Evolutionary conservation across 225 moss, liverwort and hornwort species (phyloP).

Genomic region (Bryum argenteum): DNA sequence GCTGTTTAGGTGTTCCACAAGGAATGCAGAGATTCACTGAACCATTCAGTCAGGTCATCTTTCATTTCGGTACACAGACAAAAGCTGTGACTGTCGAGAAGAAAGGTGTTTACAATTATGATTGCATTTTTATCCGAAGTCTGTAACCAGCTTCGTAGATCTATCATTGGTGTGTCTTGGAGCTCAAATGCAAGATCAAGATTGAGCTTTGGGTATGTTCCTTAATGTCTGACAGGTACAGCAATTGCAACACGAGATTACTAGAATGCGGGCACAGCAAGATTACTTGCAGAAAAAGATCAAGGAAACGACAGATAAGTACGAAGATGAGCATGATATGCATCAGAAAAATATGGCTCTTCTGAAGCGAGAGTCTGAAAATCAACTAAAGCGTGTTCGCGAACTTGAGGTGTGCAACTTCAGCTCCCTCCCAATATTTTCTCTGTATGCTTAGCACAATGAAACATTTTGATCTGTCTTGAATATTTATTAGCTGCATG

Average conservation of each 20-base stretch:
- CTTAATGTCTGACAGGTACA: slow-evolving; percentile 51
- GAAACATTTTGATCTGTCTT: neutral
- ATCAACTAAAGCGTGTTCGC: slow-evolving; percentile 61
- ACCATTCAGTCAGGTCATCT: neutral
- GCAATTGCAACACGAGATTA: slow-evolving; percentile 74
- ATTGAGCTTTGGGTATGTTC: neutral
- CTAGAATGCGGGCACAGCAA: slow-evolving; percentile 73
- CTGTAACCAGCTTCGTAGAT: neutral
- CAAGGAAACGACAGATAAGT: slow-evolving; percentile 81
- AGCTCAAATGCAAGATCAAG: neutral
- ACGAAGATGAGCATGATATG: slow-evolving; percentile 72
- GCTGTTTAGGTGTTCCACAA: neutral
- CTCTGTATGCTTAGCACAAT: neutral
- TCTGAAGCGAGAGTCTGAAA: slow-evolving; percentile 62
- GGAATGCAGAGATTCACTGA: neutral
- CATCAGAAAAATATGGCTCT: slow-evolving; percentile 67
- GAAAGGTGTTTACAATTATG: neutral
- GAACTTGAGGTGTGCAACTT: slow-evolving; percentile 54
- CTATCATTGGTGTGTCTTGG: neutral
- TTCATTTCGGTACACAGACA: neutral
- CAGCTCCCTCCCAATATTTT: neutral
- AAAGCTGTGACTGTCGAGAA: neutral
- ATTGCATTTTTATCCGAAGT: neutral
- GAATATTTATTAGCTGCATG: neutral
- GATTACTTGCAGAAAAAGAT: slow-evolving; percentile 71